Evolutionary conservation across 2,329 filamentous ascomycete species (phyloP).

Genomic region (Exophiala sp.): DNA sequence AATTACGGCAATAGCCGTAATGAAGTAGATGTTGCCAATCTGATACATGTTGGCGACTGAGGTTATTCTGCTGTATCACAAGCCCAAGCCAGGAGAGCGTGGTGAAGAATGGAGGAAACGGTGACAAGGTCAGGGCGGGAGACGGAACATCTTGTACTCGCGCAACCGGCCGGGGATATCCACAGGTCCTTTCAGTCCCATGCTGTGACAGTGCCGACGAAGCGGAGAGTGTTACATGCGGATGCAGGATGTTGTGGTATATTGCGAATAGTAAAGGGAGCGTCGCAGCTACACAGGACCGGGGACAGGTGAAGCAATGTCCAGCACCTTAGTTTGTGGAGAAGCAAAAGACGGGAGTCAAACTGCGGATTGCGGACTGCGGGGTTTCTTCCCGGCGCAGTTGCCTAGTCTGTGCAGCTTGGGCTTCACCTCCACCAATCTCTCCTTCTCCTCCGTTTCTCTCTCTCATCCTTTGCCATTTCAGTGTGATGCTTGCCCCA

Average conservation of each 20-base stretch:
- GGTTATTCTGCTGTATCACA: neutral
- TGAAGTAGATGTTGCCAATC: slow-evolving; percentile 54
- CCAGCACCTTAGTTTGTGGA: neutral
- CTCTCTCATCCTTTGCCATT: neutral
- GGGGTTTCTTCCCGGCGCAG: too few relatives aligned
- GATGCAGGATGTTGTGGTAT: neutral
- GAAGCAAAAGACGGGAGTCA: neutral
- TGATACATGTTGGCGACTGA: slow-evolving; percentile 20
- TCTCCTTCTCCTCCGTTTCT: neutral
- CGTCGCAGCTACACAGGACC: neutral
- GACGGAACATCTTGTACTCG: slow-evolving; percentile 5
- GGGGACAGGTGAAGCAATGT: too few relatives aligned
- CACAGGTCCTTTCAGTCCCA: too few relatives aligned
- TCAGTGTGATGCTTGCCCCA: neutral
- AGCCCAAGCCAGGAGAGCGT: neutral
- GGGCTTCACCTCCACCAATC: neutral
- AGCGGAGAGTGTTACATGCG: slow-evolving; percentile 12
- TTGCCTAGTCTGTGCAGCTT: too few relatives aligned
- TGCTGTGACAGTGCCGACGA: neutral
- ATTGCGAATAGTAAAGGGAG: neutral
- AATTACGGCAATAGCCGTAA: slow-evolving; percentile 53
- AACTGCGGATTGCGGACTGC: neutral
- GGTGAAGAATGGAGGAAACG: neutral
- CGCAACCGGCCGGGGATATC: neutral
- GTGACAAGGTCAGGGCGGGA: neutral